phyloP scores from a whole-genome alignment of 106 monocot species.

The Dendrobium huoshanense region DNA sequence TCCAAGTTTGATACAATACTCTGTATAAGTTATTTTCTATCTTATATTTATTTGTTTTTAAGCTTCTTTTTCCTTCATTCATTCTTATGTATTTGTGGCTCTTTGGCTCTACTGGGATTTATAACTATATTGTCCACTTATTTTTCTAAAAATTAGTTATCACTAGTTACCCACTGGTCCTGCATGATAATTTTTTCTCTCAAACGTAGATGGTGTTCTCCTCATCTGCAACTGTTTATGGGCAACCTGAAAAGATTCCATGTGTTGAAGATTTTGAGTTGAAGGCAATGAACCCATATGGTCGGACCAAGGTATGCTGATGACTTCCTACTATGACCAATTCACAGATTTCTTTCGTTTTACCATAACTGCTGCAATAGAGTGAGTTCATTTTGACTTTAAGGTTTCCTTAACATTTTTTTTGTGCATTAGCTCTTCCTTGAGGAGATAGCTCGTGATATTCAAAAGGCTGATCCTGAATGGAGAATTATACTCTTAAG shows the following conservation, averaged over 20 bases:
- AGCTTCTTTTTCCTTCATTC: not conserved
- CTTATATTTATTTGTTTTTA: not conserved
- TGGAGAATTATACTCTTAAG: conserved; percentile 82
- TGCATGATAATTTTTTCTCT: not conserved
- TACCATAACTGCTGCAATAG: not conserved
- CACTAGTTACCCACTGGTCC: not conserved
- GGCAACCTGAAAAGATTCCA: conserved; percentile 81
- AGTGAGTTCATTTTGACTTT: not conserved
- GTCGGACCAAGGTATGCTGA: conserved; percentile 67
- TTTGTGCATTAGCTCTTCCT: conserved; percentile 59
- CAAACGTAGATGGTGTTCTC: conserved; percentile 72
- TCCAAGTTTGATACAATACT: not conserved
- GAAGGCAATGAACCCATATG: conserved; percentile 86
- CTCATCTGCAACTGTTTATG: conserved; percentile 89
- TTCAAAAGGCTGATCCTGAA: conserved; percentile 46
- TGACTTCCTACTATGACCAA: not conserved
- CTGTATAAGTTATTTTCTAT: too few species aligned
- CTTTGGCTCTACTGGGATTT: too few species aligned
- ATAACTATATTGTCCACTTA: not conserved
- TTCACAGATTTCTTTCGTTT: not conserved
- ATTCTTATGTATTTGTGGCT: not conserved
- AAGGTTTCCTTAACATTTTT: not conserved
- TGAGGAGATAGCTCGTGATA: conserved; percentile 86
- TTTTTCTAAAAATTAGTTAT: not conserved
- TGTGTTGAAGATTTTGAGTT: conserved; percentile 76